Base-by-base conservation (phyloP, 2,329 filamentous ascomycete genomes). In the Fusarium torreyae region DNA sequence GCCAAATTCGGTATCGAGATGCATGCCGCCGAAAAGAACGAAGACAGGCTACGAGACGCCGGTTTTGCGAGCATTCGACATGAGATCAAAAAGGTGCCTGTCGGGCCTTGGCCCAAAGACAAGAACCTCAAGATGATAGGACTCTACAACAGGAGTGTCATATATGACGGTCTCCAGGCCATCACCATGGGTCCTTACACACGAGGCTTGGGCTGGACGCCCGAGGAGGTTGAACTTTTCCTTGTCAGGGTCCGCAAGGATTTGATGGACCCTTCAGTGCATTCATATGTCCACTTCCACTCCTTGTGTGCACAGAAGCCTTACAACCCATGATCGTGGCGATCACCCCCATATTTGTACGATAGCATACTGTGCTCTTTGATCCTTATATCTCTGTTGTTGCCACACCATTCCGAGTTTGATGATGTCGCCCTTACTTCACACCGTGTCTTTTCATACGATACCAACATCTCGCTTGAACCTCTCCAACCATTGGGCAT, bases 401-500 rank as follows among this genome's bases (percentile, higher is more conserved):
- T 18, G 6, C 14, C 14, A 36, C 17, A 15, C 15, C 6, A 3
- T 9, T 5, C 7, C 14, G 15, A 17, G 34, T 36, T 15, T 36
- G 14, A 36, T 17, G 17, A 36, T 36, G 34, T 14, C 15, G 14
- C 15, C 34, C 6, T 15, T 9, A 10, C 38, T 28, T 6, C 10
- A 43, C 13, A 7, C 13, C 6, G 10, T 18, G 14, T 4, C 5
- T n/a, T 3, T 18, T 31, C 7, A 52, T 4, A 55, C 74, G 26
- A 88, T 82, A 15, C 85, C 85, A 1, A 79, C 81, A 43, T 86
- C 83, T 3, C 83, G 82, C 71, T 88, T 88, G 75, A 89, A 88
- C 34, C 85, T 82, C 33, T 82, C 80, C 3, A 89, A 76, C 87
- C 87, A 88, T 69, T 88, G 86, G 1, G 79, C 80, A 57, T 88